Base-by-base conservation (phyloP, 148 eudicot genomes). In the Silene conica region DNA sequence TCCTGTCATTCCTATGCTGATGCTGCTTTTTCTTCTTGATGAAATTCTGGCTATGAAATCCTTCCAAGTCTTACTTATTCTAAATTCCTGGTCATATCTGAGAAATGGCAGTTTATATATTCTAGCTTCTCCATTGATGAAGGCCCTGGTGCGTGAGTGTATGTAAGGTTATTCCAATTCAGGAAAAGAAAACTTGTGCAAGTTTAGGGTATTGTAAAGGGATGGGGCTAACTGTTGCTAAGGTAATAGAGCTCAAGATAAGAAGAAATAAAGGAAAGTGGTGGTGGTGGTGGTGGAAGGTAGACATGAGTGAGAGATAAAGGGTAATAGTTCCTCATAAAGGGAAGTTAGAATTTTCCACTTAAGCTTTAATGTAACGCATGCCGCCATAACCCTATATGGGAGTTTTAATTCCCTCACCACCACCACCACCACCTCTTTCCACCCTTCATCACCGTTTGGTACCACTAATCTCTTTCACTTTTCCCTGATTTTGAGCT, bases 41-140 rank as follows among this genome's bases (percentile, higher is more conserved):
- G 43, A 38, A 38, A 5, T 5, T 38, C 43, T 38, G 43, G 43
- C 43, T 38, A 9, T 0, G 1, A 22, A 56, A 56, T 56, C 19
- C 20, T 56, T 56, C 60, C 21, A 20, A 0, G 16, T 62, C 31
- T 23, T 23, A 62, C 18, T 63, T 25, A 31, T 14, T 55, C 46
- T 76, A 19, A 69, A 25, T 41, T 22, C 41, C 55, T 56, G 19
- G n/a, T 77, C 31, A 9, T 71, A 71, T 71, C 57, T 20, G 48
- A 22, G 66, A 19, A 56, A 54, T 52, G 63, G 67, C 60, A 23
- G 55, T n/a, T 20, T 10, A 2, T 72, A 3, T 13, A 50, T 50
- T 38, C 34, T 62, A 62, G 66, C 66, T 62, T 62, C 34, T 62
- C 34, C 38, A 26, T 31, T 63, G 43, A 6, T 26, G 67, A 63